Percentiles rank a stretch among this genome's conserved stretches.
Conservation (phyloP, 805 yeast genomes). For the Sugiyamaella smithiae region DNA sequence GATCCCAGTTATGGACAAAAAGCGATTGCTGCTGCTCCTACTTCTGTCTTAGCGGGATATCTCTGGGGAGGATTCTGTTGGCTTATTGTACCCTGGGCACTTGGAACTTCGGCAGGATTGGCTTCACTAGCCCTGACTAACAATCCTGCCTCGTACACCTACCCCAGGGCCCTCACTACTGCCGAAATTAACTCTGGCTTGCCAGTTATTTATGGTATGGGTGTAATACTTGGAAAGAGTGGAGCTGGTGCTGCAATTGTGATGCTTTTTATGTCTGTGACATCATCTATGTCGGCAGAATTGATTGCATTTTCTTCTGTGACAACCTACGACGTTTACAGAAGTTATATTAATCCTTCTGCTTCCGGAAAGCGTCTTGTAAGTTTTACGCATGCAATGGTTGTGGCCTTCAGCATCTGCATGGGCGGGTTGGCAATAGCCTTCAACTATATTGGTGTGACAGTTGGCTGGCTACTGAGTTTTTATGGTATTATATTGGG, state of each 20-base stretch:
- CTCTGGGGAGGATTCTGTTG: conserved; percentile 84
- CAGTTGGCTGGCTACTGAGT: conserved; percentile 83
- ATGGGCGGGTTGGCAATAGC: conserved; percentile 86
- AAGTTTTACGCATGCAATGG: conserved; percentile 61
- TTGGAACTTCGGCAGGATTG: conserved; percentile 83
- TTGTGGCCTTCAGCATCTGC: conserved; percentile 54
- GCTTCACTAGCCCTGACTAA: conserved; percentile 72
- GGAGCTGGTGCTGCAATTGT: conserved; percentile 82
- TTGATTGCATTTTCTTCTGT: conserved; percentile 82
- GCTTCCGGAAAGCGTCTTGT: conserved; percentile 76
- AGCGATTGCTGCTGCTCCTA: conserved; percentile 81
- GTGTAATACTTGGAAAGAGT: conserved; percentile 76
- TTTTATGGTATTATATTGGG: conserved; percentile 87
- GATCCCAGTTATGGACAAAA: conserved; percentile 88
- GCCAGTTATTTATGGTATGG: conserved; percentile 64
- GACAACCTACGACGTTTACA: conserved; percentile 79
- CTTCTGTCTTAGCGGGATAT: conserved; percentile 81
- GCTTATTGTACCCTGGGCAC: conserved; percentile 83
- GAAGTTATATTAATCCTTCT: conserved; percentile 70
- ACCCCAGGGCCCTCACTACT: conserved; percentile 61
- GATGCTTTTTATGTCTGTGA: conserved; percentile 85
- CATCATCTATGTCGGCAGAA: conserved; percentile 89
- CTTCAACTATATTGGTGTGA: conserved; percentile 71
- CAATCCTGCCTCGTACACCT: conserved; percentile 73
- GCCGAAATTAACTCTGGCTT: conserved; percentile 76